Percentiles rank a stretch among this genome's conserved stretches.
Evolutionary conservation across 2,329 filamentous ascomycete species (phyloP).

Genomic region (Purpureocillium lavendulum): DNA sequence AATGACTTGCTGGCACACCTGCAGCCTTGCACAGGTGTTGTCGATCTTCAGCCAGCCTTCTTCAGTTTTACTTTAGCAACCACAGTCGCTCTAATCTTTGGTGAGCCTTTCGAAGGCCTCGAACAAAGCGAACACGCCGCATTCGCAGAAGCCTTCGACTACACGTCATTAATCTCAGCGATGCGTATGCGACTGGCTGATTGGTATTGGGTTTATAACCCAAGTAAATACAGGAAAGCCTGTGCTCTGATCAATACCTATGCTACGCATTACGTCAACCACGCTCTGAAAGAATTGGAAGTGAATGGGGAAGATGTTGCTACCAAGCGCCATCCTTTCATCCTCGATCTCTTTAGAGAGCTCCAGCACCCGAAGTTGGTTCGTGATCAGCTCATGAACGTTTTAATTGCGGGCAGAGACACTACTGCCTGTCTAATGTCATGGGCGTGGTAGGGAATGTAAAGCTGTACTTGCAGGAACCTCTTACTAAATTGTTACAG

Average conservation of each 20-base stretch:
- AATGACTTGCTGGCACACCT: background rate
- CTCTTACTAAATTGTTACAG: background rate
- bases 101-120: background rate
- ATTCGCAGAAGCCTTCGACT: background rate
- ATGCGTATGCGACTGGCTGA: background rate
- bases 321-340: background rate
- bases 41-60: background rate
- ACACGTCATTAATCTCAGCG: background rate
- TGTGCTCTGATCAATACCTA: background rate
- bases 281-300: background rate
- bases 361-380: background rate
- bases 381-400: background rate
- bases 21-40: background rate
- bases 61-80: background rate
- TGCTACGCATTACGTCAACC: background rate
- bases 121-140: background rate
- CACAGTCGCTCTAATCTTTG: background rate
- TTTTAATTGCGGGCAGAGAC: background rate
- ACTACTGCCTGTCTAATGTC: background rate
- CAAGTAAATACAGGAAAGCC: background rate
- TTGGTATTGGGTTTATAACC: background rate
- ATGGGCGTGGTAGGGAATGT: background rate
- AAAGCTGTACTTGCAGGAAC: background rate
- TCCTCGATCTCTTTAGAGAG: background rate
- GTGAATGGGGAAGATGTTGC: background rate